Evolutionary conservation across 73 alveolate genomes (phyloP), one percentile per base, ranked within the genome.

Genomic region (Paramecium octaurelia): DNA sequence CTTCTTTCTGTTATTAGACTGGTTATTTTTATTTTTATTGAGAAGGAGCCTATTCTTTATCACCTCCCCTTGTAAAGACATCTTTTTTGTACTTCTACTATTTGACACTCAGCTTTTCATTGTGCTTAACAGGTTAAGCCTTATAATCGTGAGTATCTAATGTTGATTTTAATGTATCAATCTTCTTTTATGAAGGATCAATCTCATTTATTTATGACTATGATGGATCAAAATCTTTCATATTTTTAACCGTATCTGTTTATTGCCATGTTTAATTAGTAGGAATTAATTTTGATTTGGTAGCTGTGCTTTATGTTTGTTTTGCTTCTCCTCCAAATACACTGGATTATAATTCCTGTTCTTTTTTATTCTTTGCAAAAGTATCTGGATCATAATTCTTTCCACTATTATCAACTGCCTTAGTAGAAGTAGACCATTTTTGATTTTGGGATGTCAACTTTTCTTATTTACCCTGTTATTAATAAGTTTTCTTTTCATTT

Each of bases 161-260:
- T 20, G 91, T 5, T 80, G 91, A 80, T 80, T 80, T 80, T 24
- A 80, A 46, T 8, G 91, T 80, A 44, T 80, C 91, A 0, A 31
- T 34, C 29, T 80, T 80, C 58, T 80, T 80, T 46, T 80, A 12
- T 10, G 29, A 23, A 0, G 91, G 76, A 44, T 42, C 75, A 35
- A 42, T 36, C 10, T 80, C 91, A 31, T 46, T 43, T 24, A 80
- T 16, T 80, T 80, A 46, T 20, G 91, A 80, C 46, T 80, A 14
- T 4, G 76, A 42, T 14, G 91, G 91, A 44, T 80, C 43, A 48
- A 80, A 80, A 80, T 80, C 91, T 48, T 80, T 80, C 91, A 44
- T 80, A 80, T 80, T 80, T 21, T 80, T 80, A 44, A 80, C 75
- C 10, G 76, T 43, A 44, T 80, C 91, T 1, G 91, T 80, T 23